These are phyloP conservation scores for Silene conica DNA, from an alignment of 148 eudicot genomes.

Conservation along the genomic window DNA sequence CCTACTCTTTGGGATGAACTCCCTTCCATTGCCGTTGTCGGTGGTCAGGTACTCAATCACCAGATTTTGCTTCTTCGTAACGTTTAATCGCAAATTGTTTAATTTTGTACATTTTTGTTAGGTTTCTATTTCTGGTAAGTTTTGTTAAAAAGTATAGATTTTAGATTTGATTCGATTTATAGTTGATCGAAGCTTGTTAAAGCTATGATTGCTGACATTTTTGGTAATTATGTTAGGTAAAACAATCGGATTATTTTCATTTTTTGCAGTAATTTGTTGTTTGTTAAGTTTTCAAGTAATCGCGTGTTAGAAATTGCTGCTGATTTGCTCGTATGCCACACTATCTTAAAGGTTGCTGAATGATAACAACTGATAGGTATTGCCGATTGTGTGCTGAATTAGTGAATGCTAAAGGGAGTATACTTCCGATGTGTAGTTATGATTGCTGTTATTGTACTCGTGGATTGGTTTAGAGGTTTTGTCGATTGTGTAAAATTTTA, in stretches of 20 bases:
- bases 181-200: neutral
- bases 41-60: conserved; percentile 70
- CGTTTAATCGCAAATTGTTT: neutral
- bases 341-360: no score
- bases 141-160: neutral
- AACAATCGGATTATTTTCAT: neutral
- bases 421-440: neutral
- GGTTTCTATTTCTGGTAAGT: neutral
- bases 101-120: neutral
- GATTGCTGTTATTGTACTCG: neutral
- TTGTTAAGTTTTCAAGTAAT: neutral
- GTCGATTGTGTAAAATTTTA: neutral
- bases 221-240: neutral
- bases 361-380: neutral
- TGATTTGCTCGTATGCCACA: neutral
- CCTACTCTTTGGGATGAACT: conserved; percentile 99
- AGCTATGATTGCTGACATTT: neutral
- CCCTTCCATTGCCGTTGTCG: conserved; percentile 97
- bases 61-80: conserved; percentile 21
- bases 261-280: neutral
- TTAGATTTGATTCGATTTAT: neutral
- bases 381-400: neutral
- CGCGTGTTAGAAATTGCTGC: neutral
- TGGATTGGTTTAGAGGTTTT: neutral
- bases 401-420: neutral